These are phyloP conservation scores for Trichoderma reesei DNA, from an alignment of 495 filamentous ascomycete genomes.

Conservation along the genomic window DNA sequence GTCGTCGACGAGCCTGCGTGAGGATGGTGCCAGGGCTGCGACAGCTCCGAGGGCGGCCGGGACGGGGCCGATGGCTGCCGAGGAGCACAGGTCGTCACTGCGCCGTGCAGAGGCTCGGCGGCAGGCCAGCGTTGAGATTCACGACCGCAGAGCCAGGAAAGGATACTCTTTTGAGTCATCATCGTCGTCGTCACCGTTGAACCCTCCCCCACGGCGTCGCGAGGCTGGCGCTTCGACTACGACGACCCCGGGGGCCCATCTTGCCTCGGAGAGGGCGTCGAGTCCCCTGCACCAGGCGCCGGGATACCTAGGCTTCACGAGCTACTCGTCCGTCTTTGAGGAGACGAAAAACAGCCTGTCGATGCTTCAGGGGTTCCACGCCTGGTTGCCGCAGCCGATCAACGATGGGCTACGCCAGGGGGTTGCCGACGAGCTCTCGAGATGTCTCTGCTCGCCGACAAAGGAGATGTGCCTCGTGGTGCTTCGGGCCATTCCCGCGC, in stretches of 20 bases:
- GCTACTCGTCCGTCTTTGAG: slow-evolving; percentile 39
- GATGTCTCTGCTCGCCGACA: slow-evolving; percentile 16
- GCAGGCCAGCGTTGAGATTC: not conserved
- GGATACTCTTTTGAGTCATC: not conserved
- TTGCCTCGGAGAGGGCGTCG: not conserved
- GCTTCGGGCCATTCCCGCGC: slow-evolving; percentile 32
- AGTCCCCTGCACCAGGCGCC: not conserved
- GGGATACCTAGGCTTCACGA: slow-evolving; percentile 42
- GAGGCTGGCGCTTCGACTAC: not conserved
- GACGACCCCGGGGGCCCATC: not conserved
- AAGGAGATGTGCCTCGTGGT: slow-evolving; percentile 34
- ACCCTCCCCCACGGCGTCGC: not conserved
- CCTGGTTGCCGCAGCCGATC: not conserved
- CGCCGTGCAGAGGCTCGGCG: slow-evolving; percentile 3
- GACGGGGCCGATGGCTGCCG: not conserved
- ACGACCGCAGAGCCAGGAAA: not conserved
- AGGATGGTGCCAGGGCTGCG: too few relatives aligned
- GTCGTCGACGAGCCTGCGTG: not conserved
- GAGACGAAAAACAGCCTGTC: slow-evolving; percentile 27
- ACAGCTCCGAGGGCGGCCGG: not conserved
- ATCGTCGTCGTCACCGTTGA: not conserved
- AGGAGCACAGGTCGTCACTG: not conserved
- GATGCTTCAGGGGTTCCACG: slow-evolving; percentile 14
- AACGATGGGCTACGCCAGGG: not conserved
- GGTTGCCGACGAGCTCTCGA: not conserved